phyloP scores from a whole-genome alignment of 1,284 basidiomycete species.

The Boletus mariae region DNA sequence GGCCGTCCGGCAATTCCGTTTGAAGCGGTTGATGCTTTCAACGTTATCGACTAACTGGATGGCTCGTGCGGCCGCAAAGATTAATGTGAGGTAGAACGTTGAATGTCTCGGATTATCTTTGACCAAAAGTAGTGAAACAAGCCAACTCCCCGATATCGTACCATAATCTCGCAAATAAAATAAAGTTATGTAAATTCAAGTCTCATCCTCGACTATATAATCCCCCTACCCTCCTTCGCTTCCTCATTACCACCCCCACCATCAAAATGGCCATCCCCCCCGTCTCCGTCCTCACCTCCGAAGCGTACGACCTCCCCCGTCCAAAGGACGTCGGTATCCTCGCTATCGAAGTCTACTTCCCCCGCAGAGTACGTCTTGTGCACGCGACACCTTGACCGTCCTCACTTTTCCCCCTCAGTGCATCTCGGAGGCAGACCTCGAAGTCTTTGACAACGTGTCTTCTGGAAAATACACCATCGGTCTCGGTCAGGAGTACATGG shows the following conservation, averaged over 20 bases:
- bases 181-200: not conserved
- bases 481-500: slow-evolving; percentile 97
- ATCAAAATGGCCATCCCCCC: slow-evolving; percentile 22
- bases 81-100: not conserved
- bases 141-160: not conserved
- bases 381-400: slow-evolving; percentile 24
- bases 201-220: not conserved
- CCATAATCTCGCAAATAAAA: not conserved
- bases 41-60: too few species aligned
- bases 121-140: not conserved
- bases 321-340: slow-evolving; percentile 92
- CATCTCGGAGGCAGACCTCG: slow-evolving; percentile 92
- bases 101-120: not conserved
- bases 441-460: slow-evolving; percentile 92
- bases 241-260: too few species aligned
- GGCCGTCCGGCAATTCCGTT: too few species aligned
- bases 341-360: slow-evolving; percentile 92
- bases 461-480: slow-evolving; percentile 99
- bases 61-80: too few species aligned
- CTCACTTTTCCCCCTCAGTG: slow-evolving; percentile 48
- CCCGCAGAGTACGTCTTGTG: slow-evolving; percentile 66
- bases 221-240: not conserved
- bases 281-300: slow-evolving; percentile 1
- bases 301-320: slow-evolving; percentile 40
- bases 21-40: too few species aligned